phyloP scores from a whole-genome alignment of 345 rosid genomes.

The Anacardium occidentale region DNA sequence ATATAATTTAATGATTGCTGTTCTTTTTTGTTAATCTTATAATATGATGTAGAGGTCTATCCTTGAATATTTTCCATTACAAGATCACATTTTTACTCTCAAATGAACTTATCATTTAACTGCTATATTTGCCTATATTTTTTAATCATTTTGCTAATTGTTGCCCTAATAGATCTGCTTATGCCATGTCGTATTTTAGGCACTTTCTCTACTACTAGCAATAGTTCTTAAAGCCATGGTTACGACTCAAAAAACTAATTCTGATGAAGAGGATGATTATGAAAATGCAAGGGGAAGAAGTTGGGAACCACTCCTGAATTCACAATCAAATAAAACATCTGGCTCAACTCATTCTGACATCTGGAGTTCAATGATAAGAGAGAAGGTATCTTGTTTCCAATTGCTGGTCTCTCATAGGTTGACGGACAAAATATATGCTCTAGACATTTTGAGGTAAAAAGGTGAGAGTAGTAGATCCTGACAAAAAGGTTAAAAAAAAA shows the following conservation, averaged over 20 bases:
- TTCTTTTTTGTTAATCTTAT: too few species aligned
- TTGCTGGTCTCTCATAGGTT: background rate
- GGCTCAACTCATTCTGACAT: slow-evolving; percentile 50
- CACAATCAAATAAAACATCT: slow-evolving; percentile 55
- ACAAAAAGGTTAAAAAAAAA: background rate
- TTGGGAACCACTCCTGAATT: slow-evolving; percentile 70
- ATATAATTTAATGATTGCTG: background rate
- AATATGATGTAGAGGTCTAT: background rate
- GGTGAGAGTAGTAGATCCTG: background rate
- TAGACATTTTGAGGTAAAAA: background rate
- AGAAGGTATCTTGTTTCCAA: slow-evolving; percentile 52
- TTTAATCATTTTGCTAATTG: background rate
- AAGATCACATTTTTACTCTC: background rate
- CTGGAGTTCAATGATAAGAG: slow-evolving; percentile 77
- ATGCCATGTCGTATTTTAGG: slow-evolving; percentile 38
- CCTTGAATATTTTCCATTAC: background rate
- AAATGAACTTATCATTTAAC: background rate
- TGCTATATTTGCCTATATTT: slow-evolving; percentile 5
- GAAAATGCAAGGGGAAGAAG: slow-evolving; percentile 57
- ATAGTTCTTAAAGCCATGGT: slow-evolving; percentile 72
- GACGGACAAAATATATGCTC: background rate
- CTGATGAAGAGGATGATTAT: slow-evolving; percentile 57
- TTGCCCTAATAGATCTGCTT: slow-evolving; percentile 13
- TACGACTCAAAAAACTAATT: slow-evolving; percentile 42
- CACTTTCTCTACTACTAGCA: slow-evolving; percentile 62